Evolutionary conservation across 2,329 filamentous ascomycete genomes (phyloP), one percentile per base, ranked within the genome.

Genomic region (Myriosclerotinia curreyana): DNA sequence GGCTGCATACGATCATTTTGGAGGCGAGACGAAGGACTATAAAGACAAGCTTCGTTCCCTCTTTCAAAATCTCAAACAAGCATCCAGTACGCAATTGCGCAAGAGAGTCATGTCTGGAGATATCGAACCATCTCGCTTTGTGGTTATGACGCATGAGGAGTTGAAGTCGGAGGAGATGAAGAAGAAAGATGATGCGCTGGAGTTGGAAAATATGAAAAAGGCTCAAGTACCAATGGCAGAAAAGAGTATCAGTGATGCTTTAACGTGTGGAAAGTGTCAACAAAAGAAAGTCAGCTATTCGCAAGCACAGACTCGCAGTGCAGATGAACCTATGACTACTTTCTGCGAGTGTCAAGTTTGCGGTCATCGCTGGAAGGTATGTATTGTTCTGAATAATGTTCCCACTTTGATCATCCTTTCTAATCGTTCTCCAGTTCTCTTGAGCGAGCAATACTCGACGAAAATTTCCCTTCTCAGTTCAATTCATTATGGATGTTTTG

Each of bases 191-290:
- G 80, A 84, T 70, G 86, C 86, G 76, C 83, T 96, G 59, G 83
- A 92, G 75, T 86, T 90, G 78, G 92, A 97, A 78, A 99, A 99
- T 78, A 93, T 98, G 90, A 92, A 92, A 80, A 92, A 94, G 77
- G 92, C 95, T 1, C 96, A 98, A 87, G 93, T 96, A 14, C 91
- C 94, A 64, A 90, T 93, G 82, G 90, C 87, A 22, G 89, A 96
- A 78, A 95, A 92, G 83, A 93, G 89, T 75, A 92, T 97, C 79
- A 92, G 88, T 75, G 89, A 90, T 75, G 91, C 88, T 64, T 83
- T 98, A 73, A 88, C 91, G 78, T 99, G 95, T 79, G 86, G 92
- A 74, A 93, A 92, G 77, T 99, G 95, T 79, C 90, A 90, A 72
- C 84, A 96, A 83, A 93, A 90, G 81, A 93, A 92, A 82, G 95